Base-by-base conservation (phyloP, 495 filamentous ascomycete genomes). In the Talaromyces borbonicus region DNA sequence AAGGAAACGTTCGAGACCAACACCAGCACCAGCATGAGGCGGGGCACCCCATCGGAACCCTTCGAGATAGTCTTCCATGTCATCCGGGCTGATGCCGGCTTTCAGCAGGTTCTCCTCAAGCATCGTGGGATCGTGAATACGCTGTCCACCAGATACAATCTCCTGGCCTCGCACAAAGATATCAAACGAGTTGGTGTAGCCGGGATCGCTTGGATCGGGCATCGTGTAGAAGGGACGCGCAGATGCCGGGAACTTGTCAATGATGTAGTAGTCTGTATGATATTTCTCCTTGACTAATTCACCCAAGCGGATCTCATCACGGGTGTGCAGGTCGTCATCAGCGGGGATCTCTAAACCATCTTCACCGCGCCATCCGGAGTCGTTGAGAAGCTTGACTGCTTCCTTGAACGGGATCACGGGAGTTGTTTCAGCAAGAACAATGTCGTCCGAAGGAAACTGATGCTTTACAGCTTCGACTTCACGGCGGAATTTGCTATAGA, bases 221-320 rank as follows among this genome's bases (percentile, higher is more conserved):
- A 94, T 90, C n/a, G 90, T 84, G 53, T 96, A 95, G 66, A 95
- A 96, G 2, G 90, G 90, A 27, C 90, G 77, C 5, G 83, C 90
- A 8, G 80, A 79, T 1, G 74, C 65, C 9, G 90, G 90, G 61
- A 95, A 95, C 55, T 95, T 95, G 75, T 96, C 90, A 43, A 96
- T 78, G 32, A 95, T 80, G 65, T 90, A 96, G 69, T 90, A 96
- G 56, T 96, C 90, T 12, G 88, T 90, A 31, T 79, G 71, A 55
- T 83, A 92, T 62, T 89, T 86, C 58, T 90, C 81, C 59, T 85
- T 87, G 46, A 96, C 77, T 16, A 96, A 59, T 48, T 82, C 66
- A 14, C 90, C 89, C 11, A 95, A 73, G 12, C 80, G 80, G n/a
- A 92, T 85, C 67, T 95, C 90, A 47, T 89, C 86, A 44, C 85